Evolutionary conservation across 768 basidiomycete species (phyloP).

Genomic region (Panus rudis): DNA sequence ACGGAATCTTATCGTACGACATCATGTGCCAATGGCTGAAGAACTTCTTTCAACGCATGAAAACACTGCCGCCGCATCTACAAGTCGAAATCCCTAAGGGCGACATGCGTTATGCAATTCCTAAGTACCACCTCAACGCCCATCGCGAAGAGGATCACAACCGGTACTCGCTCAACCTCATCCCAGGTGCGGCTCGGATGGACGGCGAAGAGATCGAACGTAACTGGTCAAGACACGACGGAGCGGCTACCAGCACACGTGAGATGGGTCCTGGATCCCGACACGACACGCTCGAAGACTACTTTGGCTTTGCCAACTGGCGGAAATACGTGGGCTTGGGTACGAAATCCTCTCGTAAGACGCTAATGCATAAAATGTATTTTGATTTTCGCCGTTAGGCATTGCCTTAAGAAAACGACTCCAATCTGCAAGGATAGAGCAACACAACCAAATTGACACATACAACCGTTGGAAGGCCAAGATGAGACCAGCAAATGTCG

Average conservation of each 20-base stretch:
- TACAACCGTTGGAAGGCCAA: not conserved
- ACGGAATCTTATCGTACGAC: constrained; percentile 13
- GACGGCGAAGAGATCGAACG: constrained; percentile 34
- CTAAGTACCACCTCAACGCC: constrained; percentile 31
- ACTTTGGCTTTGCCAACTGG: constrained; percentile 30
- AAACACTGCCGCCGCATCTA: not conserved
- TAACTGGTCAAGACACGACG: constrained; percentile 30
- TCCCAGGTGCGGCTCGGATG: constrained; percentile 20
- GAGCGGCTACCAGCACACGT: constrained; percentile 22
- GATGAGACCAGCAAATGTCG: not conserved
- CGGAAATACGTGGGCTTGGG: constrained; percentile 25
- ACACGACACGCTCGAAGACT: constrained; percentile 30
- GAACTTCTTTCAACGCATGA: constrained; percentile 7
- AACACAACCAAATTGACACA: not conserved
- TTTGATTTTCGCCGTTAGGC: not conserved
- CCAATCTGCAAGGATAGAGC: not conserved
- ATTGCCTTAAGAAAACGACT: not conserved
- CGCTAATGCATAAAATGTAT: not conserved
- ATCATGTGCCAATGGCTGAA: constrained; percentile 18
- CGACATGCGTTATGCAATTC: constrained; percentile 20
- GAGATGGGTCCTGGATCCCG: constrained; percentile 31
- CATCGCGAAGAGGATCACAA: constrained; percentile 26
- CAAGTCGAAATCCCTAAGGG: not conserved
- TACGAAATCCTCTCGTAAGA: constrained; percentile 8
- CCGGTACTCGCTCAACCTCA: constrained; percentile 26